Evolutionary conservation across 179 eudicot genomes (phyloP).

Genomic region (Spinacia oleracea): DNA sequence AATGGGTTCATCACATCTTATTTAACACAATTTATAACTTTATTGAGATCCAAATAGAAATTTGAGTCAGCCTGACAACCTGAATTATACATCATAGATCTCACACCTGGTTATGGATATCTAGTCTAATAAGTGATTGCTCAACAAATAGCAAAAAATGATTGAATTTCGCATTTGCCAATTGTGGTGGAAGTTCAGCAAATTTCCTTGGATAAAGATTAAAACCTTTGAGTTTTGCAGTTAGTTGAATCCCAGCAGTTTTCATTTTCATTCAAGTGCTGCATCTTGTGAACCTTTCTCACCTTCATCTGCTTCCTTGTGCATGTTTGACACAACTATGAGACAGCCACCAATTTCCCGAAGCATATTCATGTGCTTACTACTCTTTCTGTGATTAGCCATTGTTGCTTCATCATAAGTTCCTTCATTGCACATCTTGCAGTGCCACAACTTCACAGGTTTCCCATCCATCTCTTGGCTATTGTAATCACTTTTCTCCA

Average conservation of each 20-base stretch:
- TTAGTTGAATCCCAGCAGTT: not conserved
- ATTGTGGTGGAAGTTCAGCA: not conserved
- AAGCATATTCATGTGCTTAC: slow-evolving; percentile 27
- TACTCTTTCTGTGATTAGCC: slow-evolving; percentile 36
- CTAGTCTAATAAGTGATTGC: not conserved
- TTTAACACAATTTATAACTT: too few relatives aligned
- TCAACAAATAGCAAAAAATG: not conserved
- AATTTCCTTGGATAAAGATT: not conserved
- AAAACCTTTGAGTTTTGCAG: not conserved
- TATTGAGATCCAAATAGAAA: not conserved
- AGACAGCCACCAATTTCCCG: slow-evolving; percentile 32
- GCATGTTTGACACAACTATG: slow-evolving; percentile 28
- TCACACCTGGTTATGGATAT: not conserved
- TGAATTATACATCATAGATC: too few relatives aligned
- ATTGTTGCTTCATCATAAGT: slow-evolving; percentile 34
- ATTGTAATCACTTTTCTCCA: not conserved
- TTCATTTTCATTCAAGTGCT: not conserved
- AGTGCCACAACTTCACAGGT: slow-evolving; percentile 32
- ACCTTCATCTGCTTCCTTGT: slow-evolving; percentile 12
- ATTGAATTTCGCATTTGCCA: too few relatives aligned
- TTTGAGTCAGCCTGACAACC: not conserved
- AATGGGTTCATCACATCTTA: too few relatives aligned
- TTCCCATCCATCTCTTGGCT: slow-evolving; percentile 6
- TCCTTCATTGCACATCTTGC: slow-evolving; percentile 34
- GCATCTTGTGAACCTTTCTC: slow-evolving; percentile 8